Percentiles rank a stretch among this genome's conserved stretches.
These are phyloP conservation scores for Cenococcum geophilum DNA, from an alignment of 495 filamentous ascomycete species.

Conservation along the genomic window DNA sequence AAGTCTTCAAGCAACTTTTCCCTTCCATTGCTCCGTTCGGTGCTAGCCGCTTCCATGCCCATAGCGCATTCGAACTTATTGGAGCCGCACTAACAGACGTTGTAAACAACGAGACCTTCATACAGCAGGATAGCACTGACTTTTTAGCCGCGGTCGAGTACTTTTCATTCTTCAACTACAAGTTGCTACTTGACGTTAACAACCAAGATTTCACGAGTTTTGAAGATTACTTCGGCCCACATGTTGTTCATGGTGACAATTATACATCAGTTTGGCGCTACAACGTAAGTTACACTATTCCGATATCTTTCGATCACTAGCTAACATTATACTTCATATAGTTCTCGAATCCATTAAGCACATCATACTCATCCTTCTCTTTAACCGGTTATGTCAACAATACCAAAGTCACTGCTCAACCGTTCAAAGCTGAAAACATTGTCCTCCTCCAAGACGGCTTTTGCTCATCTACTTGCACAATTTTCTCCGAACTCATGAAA, in stretches of 20 bases:
- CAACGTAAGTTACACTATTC: slow-evolving; percentile 17
- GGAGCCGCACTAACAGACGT: slow-evolving; percentile 6
- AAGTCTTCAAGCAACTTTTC: slow-evolving; percentile 33
- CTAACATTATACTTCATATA: not conserved
- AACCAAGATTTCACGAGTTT: slow-evolving; percentile 12
- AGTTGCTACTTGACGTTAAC: slow-evolving; percentile 10
- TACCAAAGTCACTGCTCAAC: slow-evolving; percentile 12
- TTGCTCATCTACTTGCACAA: slow-evolving; percentile 29
- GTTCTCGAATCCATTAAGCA: slow-evolving; percentile 9
- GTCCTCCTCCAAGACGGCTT: slow-evolving; percentile 28
- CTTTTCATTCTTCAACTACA: not conserved
- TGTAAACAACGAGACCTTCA: slow-evolving; percentile 5
- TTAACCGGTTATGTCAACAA: slow-evolving; percentile 17
- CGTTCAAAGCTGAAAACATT: slow-evolving; percentile 28
- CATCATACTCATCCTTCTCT: slow-evolving; percentile 7
- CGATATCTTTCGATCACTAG: not conserved
- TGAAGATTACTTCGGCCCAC: slow-evolving; percentile 27
- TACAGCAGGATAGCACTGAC: not conserved
- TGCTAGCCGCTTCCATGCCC: slow-evolving; percentile 23
- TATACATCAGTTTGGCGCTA: slow-evolving; percentile 19
- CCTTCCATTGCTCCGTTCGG: slow-evolving; percentile 23
- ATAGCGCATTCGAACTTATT: slow-evolving; percentile 20
- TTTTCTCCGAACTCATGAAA: slow-evolving; percentile 32
- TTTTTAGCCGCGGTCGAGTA: not conserved
- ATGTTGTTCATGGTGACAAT: slow-evolving; percentile 25